Evolutionary conservation across 139 green algal genomes (phyloP), one percentile per base, ranked within the genome.

Genomic region (Gonium pectorale): DNA sequence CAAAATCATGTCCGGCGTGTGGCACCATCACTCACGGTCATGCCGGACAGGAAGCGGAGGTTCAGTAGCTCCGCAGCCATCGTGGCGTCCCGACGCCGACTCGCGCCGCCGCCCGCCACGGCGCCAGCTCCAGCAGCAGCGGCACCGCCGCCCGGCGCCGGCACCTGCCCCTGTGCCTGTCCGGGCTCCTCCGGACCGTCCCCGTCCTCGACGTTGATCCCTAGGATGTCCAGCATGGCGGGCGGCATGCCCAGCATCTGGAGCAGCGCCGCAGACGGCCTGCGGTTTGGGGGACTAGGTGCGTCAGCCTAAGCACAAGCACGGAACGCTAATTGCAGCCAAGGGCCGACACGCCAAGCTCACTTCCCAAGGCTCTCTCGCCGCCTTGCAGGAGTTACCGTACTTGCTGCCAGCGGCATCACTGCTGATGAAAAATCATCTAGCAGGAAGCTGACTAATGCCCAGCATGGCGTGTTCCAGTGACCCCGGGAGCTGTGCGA

Each of bases 231-330:
- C 43, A 82, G 40, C 41, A 82, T 29, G 29, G n/a, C 60, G 7
- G 75, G 59, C 1, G 75, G 75, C 41, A 82, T 41, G 8, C 75
- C 75, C 60, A 82, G 75, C 75, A 69, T 27, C 41, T 82, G 75
- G n/a, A 71, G 59, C 75, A 82, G 75, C 24, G 35, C 6, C 15
- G 5, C 68, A 8, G n/a, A 13, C 3, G 29, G 29, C 43, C 68
- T 77, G 43, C 11, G 29, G n/a, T 9, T 29, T 6, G 21, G n/a
- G 35, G 24, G 63, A 3, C 3, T 33, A 33, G 56, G 56, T 33
- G 13, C 56, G 24, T 33, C 19, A 66, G 56, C 8, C 24, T 29
- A 29, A 29, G 22, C 19, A n/a, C 24, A 35, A 11, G 21, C 8
- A 21, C 56, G 21, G 56, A 35, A 66, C 21, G 56, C 21, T 21